Base-by-base conservation (phyloP, 225 moss, liverwort and hornwort species). In the Antitrichia curtipendula region DNA sequence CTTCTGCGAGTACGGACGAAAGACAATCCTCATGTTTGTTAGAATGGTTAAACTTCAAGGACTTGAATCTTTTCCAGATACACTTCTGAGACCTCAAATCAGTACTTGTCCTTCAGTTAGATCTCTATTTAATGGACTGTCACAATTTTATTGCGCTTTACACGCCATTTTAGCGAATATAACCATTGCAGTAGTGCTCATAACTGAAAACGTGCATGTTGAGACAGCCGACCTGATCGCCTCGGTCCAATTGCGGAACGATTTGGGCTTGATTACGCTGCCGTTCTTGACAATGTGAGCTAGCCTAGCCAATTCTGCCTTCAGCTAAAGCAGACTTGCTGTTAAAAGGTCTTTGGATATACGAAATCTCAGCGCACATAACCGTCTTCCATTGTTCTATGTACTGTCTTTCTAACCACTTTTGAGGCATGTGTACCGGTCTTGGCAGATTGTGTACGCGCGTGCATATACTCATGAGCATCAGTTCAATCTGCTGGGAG, bases 391-490 rank as follows among this genome's bases (percentile, higher is more conserved):
- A 36, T 62, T 60, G 28, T 64, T 72, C 10, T 21, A 74, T 34
- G 49, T 60, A 62, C 54, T 45, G 10, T 71, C 49, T 56, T n/a
- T 57, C 50, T 81, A 82, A 80, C 25, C 52, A 53, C 25, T 82
- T n/a, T 28, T 78, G 31, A 78, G 38, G 59, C 77, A 66, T 49
- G 29, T 81, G 63, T 81, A 79, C 83, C 47, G 52, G n/a, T 81
- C 58, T 49, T 83, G 82, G 80, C 87, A 98, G 96, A 96, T 98
- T 56, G 92, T 96, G 62, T 96, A 96, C 86, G 97, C 97, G 63
- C 96, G 96, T 60, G 97, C 97, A 10, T 96, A 95, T 69, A 98
- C 97, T 84, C 95, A 96, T 83, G 97, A 98, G 84, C 97, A 97
- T 87, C 97, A 97, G 79, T 96, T 91, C 89, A 96, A 92, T 84